Percentiles rank a stretch among this genome's conserved stretches.
These are phyloP conservation scores for Setomelanomma holmii DNA, from an alignment of 2,329 filamentous ascomycete species.

Conservation along the genomic window DNA sequence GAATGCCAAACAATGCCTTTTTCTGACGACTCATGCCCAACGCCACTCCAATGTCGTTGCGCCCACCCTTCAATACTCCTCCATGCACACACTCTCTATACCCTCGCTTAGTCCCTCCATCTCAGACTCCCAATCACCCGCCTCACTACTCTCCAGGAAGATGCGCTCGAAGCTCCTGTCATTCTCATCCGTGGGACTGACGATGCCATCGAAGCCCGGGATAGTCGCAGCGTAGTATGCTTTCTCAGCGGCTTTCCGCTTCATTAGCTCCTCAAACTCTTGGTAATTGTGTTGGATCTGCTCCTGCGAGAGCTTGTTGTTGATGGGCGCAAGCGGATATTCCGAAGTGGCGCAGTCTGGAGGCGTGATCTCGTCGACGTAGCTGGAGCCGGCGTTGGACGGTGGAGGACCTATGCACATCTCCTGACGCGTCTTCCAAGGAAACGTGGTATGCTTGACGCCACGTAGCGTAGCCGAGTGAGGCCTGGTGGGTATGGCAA, in stretches of 20 bases:
- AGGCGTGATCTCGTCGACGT: conserved; percentile 1
- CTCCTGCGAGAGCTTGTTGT: conserved; percentile 7
- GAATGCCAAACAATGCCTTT: no score
- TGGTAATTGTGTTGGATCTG: conserved; percentile 23
- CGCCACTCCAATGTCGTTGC: no score
- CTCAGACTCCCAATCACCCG: conserved; percentile 5
- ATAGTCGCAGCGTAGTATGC: conserved; percentile 4
- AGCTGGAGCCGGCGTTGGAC: neutral
- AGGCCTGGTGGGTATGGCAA: neutral
- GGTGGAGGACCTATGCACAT: neutral
- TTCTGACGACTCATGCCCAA: no score
- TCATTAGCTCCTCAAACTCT: conserved; percentile 2
- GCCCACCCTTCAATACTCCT: no score
- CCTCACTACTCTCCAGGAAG: conserved; percentile 21
- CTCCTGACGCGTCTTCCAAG: neutral
- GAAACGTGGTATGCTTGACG: neutral
- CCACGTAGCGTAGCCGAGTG: neutral
- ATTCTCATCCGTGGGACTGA: conserved; percentile 17
- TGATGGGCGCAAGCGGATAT: neutral
- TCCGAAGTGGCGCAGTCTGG: neutral
- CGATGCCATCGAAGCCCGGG: conserved; percentile 7
- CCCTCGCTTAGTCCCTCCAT: conserved; percentile 8
- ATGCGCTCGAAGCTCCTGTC: conserved; percentile 25
- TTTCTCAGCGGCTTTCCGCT: conserved; percentile 10
- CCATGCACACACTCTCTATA: conserved; percentile 5